Evolutionary conservation across 495 filamentous ascomycete species (phyloP), one percentile per base, ranked within the genome.

Genomic region (Hypoxylon fuscum): DNA sequence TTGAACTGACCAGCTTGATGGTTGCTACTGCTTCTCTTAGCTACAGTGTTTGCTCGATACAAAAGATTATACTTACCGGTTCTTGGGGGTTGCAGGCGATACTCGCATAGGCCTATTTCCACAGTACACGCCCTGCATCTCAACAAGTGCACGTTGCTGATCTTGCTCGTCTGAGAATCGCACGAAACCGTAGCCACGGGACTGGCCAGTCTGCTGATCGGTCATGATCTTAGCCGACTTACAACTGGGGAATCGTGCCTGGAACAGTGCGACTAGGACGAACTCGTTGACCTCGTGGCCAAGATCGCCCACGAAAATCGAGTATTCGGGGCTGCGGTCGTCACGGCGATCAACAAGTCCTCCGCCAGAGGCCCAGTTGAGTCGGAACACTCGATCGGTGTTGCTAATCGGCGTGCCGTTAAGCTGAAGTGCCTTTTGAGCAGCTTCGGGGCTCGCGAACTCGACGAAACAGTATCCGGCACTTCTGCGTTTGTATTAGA

Each of bases 211-310:
- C 76, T 98, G 95, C 51, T 96, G 95, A 69, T 99, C 95, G 38
- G 96, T 96, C 95, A 99, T 99, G 76, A 99, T 99, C 83, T 99
- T 99, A 58, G 96, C 95, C 8, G 93, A 97, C 81, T 98, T 98
- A 90, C 96, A 98, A 4, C 92, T 96, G 0, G 90, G 91, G 82
- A 95, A 99, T 29, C 93, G 90, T 62, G 86, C 87, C 76, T 99
- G 95, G 83, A 99, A 99, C 47, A 99, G 87, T 2, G 92, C 96
- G 40, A 97, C 92, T 23, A 99, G 84, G 32, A 97, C 95, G 64
- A 96, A 97, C 82, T 99, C 95, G 74, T 97, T 99, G 64, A 99
- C 95, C 77, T 99, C 95, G 0, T 96, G 95, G 34, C 95, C 95
- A 54, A 99, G 87, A 68, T 99, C 95, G 61, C 95, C 95, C 54